Percentiles rank a stretch among this genome's conserved stretches.
These are phyloP conservation scores for Penicillium malachiteum DNA, from an alignment of 495 filamentous ascomycete genomes.

Conservation along the genomic window DNA sequence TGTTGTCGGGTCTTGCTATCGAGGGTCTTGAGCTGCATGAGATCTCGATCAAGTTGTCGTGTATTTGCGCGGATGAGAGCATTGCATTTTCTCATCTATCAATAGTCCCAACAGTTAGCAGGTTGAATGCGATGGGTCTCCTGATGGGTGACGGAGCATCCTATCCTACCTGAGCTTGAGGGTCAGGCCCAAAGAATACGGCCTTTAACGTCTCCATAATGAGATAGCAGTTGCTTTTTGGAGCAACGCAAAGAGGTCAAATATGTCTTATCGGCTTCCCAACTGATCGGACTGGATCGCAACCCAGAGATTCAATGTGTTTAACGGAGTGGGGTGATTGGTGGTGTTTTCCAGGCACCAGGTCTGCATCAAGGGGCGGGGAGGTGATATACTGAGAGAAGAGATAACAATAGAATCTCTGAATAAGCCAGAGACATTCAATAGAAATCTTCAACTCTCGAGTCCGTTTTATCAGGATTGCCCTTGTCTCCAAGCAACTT, in stretches of 20 bases:
- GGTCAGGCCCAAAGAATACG: slow-evolving; percentile 90
- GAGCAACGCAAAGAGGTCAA: not conserved
- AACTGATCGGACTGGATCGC: not conserved
- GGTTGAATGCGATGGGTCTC: slow-evolving; percentile 1
- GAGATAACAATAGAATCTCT: not conserved
- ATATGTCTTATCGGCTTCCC: not conserved
- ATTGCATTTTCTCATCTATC: slow-evolving; percentile 93
- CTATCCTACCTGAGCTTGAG: slow-evolving; percentile 73
- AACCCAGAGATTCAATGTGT: not conserved
- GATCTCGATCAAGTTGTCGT: slow-evolving; percentile 93
- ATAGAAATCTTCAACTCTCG: not conserved
- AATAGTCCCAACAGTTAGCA: not conserved
- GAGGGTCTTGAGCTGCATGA: slow-evolving; percentile 66
- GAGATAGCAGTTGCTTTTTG: not conserved
- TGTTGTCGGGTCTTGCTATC: slow-evolving; percentile 83
- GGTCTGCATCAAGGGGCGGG: not conserved
- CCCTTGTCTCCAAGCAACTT: slow-evolving; percentile 13
- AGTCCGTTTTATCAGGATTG: slow-evolving; percentile 17
- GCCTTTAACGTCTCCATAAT: slow-evolving; percentile 84
- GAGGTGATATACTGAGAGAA: not conserved
- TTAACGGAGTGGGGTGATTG: slow-evolving; percentile 10
- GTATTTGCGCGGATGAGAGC: slow-evolving; percentile 84
- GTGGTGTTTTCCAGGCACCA: slow-evolving; percentile 9
- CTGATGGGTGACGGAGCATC: not conserved
- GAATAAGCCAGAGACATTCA: slow-evolving; percentile 4